Conservation (phyloP, 1,284 basidiomycete species). For the Pseudozyma thailandica region DNA sequence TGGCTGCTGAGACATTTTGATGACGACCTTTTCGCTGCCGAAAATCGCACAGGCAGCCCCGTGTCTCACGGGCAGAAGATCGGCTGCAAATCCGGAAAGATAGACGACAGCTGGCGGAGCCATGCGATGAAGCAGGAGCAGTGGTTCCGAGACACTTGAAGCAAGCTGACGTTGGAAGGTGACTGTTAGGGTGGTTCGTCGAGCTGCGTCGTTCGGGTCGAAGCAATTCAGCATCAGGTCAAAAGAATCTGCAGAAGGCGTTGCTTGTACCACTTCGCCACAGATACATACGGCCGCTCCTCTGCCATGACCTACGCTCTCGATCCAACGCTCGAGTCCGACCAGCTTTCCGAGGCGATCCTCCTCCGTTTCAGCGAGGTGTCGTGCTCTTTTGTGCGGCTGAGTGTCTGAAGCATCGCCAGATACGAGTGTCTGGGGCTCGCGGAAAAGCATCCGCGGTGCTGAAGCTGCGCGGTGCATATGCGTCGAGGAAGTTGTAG, state of each 20-base stretch:
- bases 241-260: not conserved
- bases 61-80: not conserved
- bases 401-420: not conserved
- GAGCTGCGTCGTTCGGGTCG: conserved; percentile 6
- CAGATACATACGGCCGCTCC: conserved; percentile 43
- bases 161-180: conserved; percentile 19
- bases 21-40: conserved; percentile 10
- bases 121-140: conserved; percentile 19
- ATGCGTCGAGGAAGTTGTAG: not conserved
- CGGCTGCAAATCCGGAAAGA: conserved; percentile 35
- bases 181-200: conserved; percentile 2
- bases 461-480: not conserved
- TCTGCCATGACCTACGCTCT: conserved; percentile 37
- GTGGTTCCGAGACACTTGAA: conserved; percentile 18
- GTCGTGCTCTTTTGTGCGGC: conserved; percentile 14
- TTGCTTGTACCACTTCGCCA: conserved; percentile 12
- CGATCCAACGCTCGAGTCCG: conserved; percentile 27
- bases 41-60: conserved; percentile 1
- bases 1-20: conserved; percentile 40
- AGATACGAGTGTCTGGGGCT: not conserved
- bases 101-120: conserved; percentile 32
- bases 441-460: not conserved
- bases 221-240: conserved; percentile 15
- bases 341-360: conserved; percentile 41
- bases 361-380: conserved; percentile 27